phyloP scores from a whole-genome alignment of 345 rosid genomes.

The Passiflora organensis region DNA sequence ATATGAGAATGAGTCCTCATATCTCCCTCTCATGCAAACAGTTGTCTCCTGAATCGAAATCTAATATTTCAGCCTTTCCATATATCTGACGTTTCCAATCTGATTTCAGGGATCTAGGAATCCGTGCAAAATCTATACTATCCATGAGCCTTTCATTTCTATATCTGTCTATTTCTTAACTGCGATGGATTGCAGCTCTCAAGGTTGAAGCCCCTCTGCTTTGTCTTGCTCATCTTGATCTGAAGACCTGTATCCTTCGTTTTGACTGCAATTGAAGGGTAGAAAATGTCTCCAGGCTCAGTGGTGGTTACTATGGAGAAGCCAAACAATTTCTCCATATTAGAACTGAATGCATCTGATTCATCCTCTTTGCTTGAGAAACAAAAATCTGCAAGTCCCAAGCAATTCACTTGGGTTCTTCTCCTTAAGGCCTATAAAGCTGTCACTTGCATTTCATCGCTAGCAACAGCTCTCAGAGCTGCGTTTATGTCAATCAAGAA shows the following conservation, averaged over 20 bases:
- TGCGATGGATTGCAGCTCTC: conserved; percentile 17
- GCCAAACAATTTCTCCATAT: conserved; percentile 53
- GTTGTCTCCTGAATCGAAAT: conserved; percentile 18
- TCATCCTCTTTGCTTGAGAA: conserved; percentile 56
- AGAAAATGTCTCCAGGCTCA: conserved; percentile 67
- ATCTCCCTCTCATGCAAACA: background rate
- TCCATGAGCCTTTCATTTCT: background rate
- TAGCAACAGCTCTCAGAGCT: conserved; percentile 34
- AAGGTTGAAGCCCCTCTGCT: conserved; percentile 15
- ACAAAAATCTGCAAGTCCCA: conserved; percentile 59
- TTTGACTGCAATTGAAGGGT: background rate
- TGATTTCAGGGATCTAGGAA: conserved; percentile 13
- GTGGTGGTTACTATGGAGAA: conserved; percentile 81
- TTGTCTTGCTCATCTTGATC: conserved; percentile 19
- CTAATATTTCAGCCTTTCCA: conserved; percentile 8
- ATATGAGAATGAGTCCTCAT: background rate
- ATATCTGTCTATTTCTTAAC: background rate
- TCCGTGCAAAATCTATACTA: background rate
- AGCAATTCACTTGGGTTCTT: conserved; percentile 73
- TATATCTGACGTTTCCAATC: conserved; percentile 18
- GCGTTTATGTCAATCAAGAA: conserved; percentile 50
- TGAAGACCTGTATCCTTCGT: conserved; percentile 16
- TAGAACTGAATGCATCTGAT: conserved; percentile 59
- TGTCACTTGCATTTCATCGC: conserved; percentile 53
- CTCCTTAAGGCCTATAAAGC: conserved; percentile 65